Evolutionary conservation across 106 monocot species (phyloP).

Genomic region (Iris macrosiphon): DNA sequence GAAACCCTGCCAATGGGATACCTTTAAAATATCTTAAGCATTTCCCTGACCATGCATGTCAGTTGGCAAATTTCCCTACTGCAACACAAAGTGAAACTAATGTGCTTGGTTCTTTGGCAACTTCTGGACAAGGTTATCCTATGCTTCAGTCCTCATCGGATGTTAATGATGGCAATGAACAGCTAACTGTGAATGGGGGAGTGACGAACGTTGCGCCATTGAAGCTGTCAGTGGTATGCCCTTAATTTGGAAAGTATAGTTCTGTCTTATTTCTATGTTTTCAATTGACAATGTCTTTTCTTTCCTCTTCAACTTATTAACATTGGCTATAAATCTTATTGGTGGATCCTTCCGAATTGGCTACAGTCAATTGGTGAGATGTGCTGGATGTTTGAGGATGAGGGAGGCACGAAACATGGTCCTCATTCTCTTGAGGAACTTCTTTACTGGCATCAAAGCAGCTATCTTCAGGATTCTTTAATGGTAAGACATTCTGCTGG

Average conservation of each 20-base stretch:
- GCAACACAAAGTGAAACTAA: conserved; percentile 2
- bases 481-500: too few relatives aligned
- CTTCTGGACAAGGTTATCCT: background rate
- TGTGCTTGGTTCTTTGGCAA: background rate
- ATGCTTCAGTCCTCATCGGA: background rate
- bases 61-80: conserved; percentile 5
- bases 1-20: conserved; percentile 30
- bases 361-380: conserved; percentile 43
- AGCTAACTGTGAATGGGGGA: background rate
- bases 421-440: conserved; percentile 83
- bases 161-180: conserved; percentile 10
- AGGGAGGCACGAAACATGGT: conserved; percentile 62
- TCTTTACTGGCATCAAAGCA: conserved; percentile 73
- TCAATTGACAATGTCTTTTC: background rate
- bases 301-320: background rate
- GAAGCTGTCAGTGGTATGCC: conserved; percentile 25
- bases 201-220: background rate
- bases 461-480: conserved; percentile 62
- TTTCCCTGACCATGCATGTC: conserved; percentile 8
- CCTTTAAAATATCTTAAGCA: conserved; percentile 39
- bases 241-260: too few relatives aligned
- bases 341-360: conserved; percentile 9
- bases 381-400: conserved; percentile 89
- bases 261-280: too few relatives aligned
- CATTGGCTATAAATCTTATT: background rate